Conservation (phyloP, 805 yeast species). For the Ogataea dorogensis region DNA sequence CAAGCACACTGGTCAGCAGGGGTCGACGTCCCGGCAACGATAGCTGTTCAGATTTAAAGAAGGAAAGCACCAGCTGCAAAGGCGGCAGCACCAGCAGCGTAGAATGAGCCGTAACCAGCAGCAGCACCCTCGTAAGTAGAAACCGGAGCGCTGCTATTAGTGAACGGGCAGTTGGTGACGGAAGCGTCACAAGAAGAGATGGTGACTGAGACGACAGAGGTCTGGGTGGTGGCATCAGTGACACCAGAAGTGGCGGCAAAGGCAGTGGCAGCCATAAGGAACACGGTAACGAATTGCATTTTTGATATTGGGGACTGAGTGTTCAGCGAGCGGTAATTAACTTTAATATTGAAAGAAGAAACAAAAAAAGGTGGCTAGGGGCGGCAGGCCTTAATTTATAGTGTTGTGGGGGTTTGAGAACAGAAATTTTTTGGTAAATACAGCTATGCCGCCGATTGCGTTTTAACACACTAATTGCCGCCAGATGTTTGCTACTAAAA, state of each 20-base stretch:
- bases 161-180: constrained; percentile 34
- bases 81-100: constrained; percentile 36
- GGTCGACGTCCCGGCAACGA: not conserved
- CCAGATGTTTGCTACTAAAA: constrained; percentile 5
- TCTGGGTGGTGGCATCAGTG: constrained; percentile 30
- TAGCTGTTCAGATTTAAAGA: constrained; percentile 6
- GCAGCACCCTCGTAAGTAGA: constrained; percentile 38
- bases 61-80: constrained; percentile 31
- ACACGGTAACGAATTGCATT: constrained; percentile 46
- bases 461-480: constrained; percentile 5
- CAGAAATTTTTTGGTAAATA: constrained; percentile 2
- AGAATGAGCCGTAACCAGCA: constrained; percentile 27
- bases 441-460: constrained; percentile 1
- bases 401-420: not conserved
- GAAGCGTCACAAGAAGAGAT: constrained; percentile 38
- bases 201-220: constrained; percentile 38
- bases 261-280: constrained; percentile 33
- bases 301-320: constrained; percentile 12
- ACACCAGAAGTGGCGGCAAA: constrained; percentile 35
- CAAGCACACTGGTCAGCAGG: not conserved
- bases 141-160: constrained; percentile 24
- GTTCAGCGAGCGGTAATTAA: constrained; percentile 8
- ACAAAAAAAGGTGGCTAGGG: constrained; percentile 7
- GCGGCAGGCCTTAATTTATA: constrained; percentile 7
- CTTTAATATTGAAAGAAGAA: constrained; percentile 1